Base-by-base conservation (phyloP, 2,329 filamentous ascomycete species). In the Venturia carpophila region DNA sequence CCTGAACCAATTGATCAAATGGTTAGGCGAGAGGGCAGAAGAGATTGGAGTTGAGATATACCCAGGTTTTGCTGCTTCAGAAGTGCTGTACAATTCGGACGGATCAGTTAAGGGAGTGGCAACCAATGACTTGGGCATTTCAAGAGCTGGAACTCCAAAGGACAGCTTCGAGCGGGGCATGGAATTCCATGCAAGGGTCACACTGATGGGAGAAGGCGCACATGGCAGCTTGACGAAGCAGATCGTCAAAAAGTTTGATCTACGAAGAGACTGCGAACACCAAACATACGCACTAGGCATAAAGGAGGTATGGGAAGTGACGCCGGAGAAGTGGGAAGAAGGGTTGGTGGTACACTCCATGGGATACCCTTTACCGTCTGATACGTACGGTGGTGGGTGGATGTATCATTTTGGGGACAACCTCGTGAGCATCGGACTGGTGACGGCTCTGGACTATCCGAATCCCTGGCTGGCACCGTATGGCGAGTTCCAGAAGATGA, bases 401-500 rank as follows among this genome's bases (percentile, higher is more conserved):
- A 92, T 99, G 90, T 99, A 99, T 74, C 94, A 99, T 77, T 99
- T 97, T 76, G 94, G 92, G 45, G 93, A 99, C 71, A 99, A 97
- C 77, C 84, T 97, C 71, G 93, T 99, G 67, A 92, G 87, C 69
- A 82, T 99, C 65, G 94, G 94, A 30, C 82, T 97, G 21, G 94
- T 99, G 13, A 90, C 95, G 45, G 92, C 92, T 30, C 83, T 99
- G 64, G 94, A 99, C 80, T 99, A 99, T 75, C 83, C 90, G 52
- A 99, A 99, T 77, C 94, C 94, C 0, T 99, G 93, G 91, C 78
- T 97, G 65, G 94, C 92, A 3, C 94, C 94, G 0, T 99, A 97
- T 74, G 85, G 87, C 66, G 94, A 99, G 75, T 99, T 99, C 76
- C 94, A 99, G 76, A 96, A 96, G 81, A 88, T 99, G 82, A 99